These are phyloP conservation scores for Coemansia sp. DNA, from an alignment of 192 early-diverging fungal species.

Conservation along the genomic window DNA sequence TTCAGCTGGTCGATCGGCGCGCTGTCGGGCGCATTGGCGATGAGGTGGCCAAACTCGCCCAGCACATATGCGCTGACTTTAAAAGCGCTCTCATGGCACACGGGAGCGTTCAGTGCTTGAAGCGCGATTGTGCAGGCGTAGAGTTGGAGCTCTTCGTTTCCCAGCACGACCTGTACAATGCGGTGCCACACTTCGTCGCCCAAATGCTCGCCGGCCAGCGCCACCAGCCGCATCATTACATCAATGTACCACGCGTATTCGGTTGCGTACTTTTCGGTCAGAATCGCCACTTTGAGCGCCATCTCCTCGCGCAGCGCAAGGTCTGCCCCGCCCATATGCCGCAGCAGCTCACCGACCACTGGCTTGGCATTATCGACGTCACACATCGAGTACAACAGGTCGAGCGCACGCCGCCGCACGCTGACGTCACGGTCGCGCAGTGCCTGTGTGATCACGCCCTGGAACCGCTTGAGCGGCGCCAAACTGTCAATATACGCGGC, in stretches of 20 bases:
- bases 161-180: slow-evolving; percentile 94
- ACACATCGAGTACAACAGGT: slow-evolving; percentile 97
- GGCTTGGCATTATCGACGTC: slow-evolving; percentile 79
- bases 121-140: slow-evolving; percentile 87
- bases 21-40: slow-evolving; percentile 81
- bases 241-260: slow-evolving; percentile 99
- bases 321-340: slow-evolving; percentile 87
- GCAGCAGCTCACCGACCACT: slow-evolving; percentile 89
- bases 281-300: slow-evolving; percentile 98
- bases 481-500: slow-evolving; percentile 80
- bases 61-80: slow-evolving; percentile 96
- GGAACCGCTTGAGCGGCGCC: slow-evolving; percentile 77
- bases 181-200: slow-evolving; percentile 98
- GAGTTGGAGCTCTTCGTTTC: slow-evolving; percentile 92
- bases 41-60: slow-evolving; percentile 97
- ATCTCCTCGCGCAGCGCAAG: slow-evolving; percentile 93
- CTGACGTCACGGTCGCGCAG: slow-evolving; percentile 97
- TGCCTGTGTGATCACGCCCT: slow-evolving; percentile 86
- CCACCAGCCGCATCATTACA: slow-evolving; percentile 93
- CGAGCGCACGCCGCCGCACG: slow-evolving; percentile 90
- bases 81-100: slow-evolving; percentile 93
- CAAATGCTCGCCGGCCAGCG: slow-evolving; percentile 92
- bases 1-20: slow-evolving; percentile 94
- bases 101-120: slow-evolving; percentile 79
- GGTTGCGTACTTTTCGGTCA: slow-evolving; percentile 96